Percentiles rank a stretch among this genome's conserved stretches.
phyloP scores from a whole-genome alignment of 2,329 filamentous ascomycete species.

The Aspergillus jensenii region DNA sequence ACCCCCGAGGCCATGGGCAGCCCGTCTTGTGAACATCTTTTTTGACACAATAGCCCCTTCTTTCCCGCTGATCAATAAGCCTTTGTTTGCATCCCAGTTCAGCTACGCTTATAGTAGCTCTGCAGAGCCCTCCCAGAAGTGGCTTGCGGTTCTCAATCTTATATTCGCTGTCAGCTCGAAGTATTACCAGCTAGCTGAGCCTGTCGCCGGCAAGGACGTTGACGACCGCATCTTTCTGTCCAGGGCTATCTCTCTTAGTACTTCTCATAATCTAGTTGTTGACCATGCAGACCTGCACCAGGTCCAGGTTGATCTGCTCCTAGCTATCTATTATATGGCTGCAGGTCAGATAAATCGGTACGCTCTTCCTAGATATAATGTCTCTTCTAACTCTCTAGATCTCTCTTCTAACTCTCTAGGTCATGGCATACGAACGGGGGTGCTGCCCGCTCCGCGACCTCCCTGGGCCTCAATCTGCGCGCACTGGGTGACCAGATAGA shows the following conservation, averaged over 20 bases:
- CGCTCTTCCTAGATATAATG: neutral
- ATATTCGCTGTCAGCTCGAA: conserved; percentile 42
- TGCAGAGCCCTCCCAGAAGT: conserved; percentile 30
- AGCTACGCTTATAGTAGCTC: conserved; percentile 25
- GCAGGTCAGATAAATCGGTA: conserved; percentile 42
- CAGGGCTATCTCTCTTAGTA: neutral
- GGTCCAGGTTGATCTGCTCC: conserved; percentile 39
- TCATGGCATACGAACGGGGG: conserved; percentile 40
- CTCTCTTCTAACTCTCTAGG: conserved; percentile 16
- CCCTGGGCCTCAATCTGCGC: conserved; percentile 41
- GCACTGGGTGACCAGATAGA: conserved; percentile 34
- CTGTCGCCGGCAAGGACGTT: neutral
- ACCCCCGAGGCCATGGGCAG: conserved; percentile 24
- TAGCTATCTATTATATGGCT: conserved; percentile 36
- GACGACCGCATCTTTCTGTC: conserved; percentile 3
- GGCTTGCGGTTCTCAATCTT: conserved; percentile 42
- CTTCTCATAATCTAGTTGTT: conserved; percentile 25
- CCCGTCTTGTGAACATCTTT: conserved; percentile 38
- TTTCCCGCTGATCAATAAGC: conserved; percentile 41
- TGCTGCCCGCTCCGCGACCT: conserved; percentile 39
- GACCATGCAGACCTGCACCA: conserved; percentile 41
- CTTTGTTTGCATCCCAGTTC: conserved; percentile 35
- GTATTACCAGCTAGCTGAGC: conserved; percentile 27
- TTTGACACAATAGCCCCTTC: conserved; percentile 37
- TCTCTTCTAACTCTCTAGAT: conserved; percentile 16